Percentiles rank a stretch among this genome's conserved stretches.
Conservation (phyloP, 345 rosid species). For the Citrus sinensis region DVS_A1.0 CM039163.1:6151001-6151500, state of each 20-base stretch:
- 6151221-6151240: background rate
- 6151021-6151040: slow-evolving; percentile 38
- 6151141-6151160: background rate
- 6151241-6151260: background rate
- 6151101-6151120: background rate
- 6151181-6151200: background rate
- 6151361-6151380: background rate
- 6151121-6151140: background rate
- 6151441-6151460: background rate
- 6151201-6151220: background rate
- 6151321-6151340: background rate
- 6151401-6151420: background rate
- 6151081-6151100: slow-evolving; percentile 28
- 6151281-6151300: background rate
- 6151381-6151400: background rate
- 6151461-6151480: background rate
- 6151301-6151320: background rate
- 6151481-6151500: background rate
- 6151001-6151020: slow-evolving; percentile 42
- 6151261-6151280: background rate
- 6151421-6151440: background rate
- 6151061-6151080: slow-evolving; percentile 28
- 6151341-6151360: background rate
- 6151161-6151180: background rate
- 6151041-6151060: slow-evolving; percentile 1